Evolutionary conservation across 2,329 filamentous ascomycete species (phyloP).

Genomic region (Trichoderma asperellum): DNA sequence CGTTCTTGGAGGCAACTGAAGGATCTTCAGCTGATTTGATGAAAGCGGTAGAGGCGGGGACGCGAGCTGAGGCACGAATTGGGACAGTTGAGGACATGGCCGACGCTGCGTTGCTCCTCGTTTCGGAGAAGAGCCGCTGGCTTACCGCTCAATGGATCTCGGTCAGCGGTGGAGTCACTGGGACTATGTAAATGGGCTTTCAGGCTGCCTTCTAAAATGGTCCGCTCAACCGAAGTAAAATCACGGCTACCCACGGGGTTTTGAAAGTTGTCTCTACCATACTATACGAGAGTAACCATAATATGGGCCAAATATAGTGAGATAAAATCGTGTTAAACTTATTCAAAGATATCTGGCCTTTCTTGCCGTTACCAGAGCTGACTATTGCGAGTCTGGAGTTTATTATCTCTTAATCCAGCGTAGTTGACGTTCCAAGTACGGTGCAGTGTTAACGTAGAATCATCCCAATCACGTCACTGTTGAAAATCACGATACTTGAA

Average conservation of each 20-base stretch:
- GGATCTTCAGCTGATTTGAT: slow-evolving; percentile 35
- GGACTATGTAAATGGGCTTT: slow-evolving; percentile 4
- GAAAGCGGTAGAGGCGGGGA: not conserved
- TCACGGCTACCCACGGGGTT: not conserved
- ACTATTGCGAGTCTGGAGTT: not conserved
- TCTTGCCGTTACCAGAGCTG: not conserved
- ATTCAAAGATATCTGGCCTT: not conserved
- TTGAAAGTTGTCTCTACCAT: not conserved
- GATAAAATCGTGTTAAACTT: not conserved
- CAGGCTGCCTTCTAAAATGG: not conserved
- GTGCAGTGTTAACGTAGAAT: not conserved
- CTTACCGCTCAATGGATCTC: slow-evolving; percentile 33
- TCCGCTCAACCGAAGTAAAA: not conserved
- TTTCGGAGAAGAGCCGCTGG: slow-evolving; percentile 32
- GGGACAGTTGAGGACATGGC: slow-evolving; percentile 45
- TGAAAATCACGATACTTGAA: not conserved
- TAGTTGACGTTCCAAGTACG: not conserved
- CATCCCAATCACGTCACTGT: not conserved
- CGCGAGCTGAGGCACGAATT: slow-evolving; percentile 34
- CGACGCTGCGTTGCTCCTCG: slow-evolving; percentile 27
- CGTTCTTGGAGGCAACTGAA: slow-evolving; percentile 37
- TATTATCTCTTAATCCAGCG: not conserved
- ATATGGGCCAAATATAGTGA: not conserved
- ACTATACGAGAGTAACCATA: not conserved
- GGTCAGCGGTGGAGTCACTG: slow-evolving; percentile 31